Percentiles rank a stretch among this genome's conserved stretches.
These are phyloP conservation scores for Ganoderma resinaceum DNA, from an alignment of 1,284 basidiomycete species.

Conservation along the genomic window DNA sequence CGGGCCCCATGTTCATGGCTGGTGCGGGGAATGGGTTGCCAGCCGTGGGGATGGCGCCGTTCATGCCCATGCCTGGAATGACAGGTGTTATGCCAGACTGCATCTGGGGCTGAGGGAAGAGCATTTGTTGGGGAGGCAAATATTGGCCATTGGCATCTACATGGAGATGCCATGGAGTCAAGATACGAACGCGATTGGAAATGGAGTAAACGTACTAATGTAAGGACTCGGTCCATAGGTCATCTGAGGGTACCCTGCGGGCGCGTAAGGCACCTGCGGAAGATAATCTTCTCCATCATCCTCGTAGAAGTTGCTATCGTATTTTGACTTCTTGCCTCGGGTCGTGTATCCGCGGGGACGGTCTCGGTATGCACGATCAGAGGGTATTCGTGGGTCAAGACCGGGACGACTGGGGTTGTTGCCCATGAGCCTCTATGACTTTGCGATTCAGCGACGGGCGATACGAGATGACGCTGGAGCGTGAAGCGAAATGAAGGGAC, in stretches of 20 bases:
- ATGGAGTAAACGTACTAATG: conserved; percentile 4
- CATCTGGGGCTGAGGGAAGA: conserved; percentile 13
- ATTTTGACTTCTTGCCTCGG: conserved; percentile 12
- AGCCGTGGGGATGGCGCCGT: conserved; percentile 24
- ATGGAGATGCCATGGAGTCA: not conserved
- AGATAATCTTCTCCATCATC: conserved; percentile 8
- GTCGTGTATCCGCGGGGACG: conserved; percentile 12
- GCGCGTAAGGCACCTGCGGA: not conserved
- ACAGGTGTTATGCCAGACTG: conserved; percentile 13
- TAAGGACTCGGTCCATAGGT: conserved; percentile 1
- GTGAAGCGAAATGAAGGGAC: conserved; percentile 4
- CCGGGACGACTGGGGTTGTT: conserved; percentile 28
- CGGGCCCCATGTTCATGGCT: conserved; percentile 25
- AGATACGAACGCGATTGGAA: not conserved
- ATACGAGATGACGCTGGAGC: not conserved
- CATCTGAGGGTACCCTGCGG: conserved; percentile 8
- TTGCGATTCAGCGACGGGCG: not conserved
- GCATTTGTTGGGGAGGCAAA: not conserved
- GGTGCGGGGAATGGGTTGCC: conserved; percentile 28
- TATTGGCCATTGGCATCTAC: not conserved
- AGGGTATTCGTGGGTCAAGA: conserved; percentile 3
- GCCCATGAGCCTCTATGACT: conserved; percentile 26
- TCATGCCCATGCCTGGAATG: conserved; percentile 18
- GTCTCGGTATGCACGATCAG: conserved; percentile 20
- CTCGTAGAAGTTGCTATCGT: conserved; percentile 14